Base-by-base conservation (phyloP, 306 rosid genomes). In the Lagenaria siceraria region DNA sequence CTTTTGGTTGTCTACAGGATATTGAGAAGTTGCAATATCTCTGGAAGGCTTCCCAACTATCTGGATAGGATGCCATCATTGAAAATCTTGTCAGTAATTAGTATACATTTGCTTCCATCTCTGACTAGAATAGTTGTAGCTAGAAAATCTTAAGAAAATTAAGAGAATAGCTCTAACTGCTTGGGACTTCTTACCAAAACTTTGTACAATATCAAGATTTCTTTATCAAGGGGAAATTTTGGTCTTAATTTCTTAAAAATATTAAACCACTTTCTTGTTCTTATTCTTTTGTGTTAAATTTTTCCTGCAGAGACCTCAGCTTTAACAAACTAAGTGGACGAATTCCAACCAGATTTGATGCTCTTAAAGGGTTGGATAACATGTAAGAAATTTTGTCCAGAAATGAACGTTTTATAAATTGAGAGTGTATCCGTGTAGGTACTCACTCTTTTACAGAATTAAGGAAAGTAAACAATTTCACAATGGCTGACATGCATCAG, bases 231-330 rank as follows among this genome's bases (percentile, higher is more conserved):
- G 52, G 53, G 4, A 66, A 66, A 22, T 8, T 8, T 35, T 17
- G 71, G 13, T 63, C 46, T 7, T 33, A 43, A 43, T 22, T 40
- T 68, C 48, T 40, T 38, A 4, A 9, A 42, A 19, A 11, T 21
- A 62, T 68, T 7, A 43, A n/a, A 43, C 38, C 12, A 4, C 8
- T 24, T 13, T 70, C 8, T 70, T 42, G 21, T 42, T 70, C 75
- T 70, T 70, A 22, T 70, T 42, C 13, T 42, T 42, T 43, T 70
- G 74, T 68, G 31, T 70, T 22, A 11, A 22, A 12, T 22, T 68
- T 25, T 22, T 14, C 55, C 2, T 80, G 72, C 94, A 93, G 97
- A 84, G 98, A 93, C 76, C 91, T 93, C 78, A 88, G 98, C 85
- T 90, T 85, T 68, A 93, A 93, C 85, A 84, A 84, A 51, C 74